Conservation (phyloP, 129 eudicot species). For the Flaveria sonorensis region DNA sequence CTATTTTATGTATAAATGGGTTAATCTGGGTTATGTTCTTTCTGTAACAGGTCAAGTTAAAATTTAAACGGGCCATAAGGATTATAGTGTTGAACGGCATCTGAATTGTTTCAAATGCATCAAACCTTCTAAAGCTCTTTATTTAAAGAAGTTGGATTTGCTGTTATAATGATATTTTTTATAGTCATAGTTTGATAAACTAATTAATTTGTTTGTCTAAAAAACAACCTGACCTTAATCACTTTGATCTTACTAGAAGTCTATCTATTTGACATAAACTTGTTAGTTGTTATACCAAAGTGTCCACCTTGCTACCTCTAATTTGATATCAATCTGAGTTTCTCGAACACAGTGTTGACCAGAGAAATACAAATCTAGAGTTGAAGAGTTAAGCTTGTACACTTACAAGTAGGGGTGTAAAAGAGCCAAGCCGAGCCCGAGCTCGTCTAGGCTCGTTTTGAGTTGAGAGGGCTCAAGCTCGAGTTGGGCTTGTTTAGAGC, state of each 20-base stretch:
- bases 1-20: background rate
- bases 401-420: background rate
- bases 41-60: background rate
- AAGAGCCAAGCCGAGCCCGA: no score
- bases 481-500: no score
- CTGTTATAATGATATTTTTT: background rate
- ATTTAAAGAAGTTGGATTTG: background rate
- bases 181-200: background rate
- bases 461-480: no score
- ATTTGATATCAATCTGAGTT: background rate
- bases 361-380: background rate
- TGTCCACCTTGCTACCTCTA: background rate
- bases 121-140: background rate
- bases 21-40: background rate
- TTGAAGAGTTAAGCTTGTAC: background rate
- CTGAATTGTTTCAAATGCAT: background rate
- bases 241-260: background rate
- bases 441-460: no score
- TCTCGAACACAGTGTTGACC: background rate
- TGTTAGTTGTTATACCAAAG: background rate
- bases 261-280: background rate
- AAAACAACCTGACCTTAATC: background rate
- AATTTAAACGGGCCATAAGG: background rate
- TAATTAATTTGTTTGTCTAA: background rate
- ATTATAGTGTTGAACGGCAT: background rate